Percentiles rank a stretch among this genome's conserved stretches.
Conservation (phyloP, 805 yeast genomes). For the Lipomyces yamadae region DNA sequence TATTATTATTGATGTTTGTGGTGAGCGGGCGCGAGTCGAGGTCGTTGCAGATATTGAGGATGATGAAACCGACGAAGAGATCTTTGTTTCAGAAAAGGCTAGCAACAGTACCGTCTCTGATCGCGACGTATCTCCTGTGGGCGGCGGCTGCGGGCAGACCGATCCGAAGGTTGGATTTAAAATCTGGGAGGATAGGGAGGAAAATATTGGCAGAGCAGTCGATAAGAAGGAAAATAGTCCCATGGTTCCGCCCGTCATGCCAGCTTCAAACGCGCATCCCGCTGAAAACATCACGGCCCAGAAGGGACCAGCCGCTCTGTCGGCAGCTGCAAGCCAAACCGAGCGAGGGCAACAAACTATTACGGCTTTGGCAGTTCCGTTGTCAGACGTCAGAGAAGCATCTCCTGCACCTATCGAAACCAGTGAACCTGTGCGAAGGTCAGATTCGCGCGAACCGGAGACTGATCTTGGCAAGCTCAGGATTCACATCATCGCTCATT, state of each 20-base stretch:
- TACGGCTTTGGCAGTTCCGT: neutral
- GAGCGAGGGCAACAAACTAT: neutral
- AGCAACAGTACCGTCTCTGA: neutral
- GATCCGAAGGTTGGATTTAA: constrained; percentile 15
- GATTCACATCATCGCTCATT: constrained; percentile 75
- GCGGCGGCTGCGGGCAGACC: neutral
- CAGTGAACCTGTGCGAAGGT: neutral
- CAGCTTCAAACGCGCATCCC: too few relatives aligned
- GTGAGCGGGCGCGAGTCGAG: constrained; percentile 61
- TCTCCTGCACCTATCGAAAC: neutral
- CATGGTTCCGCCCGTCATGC: too few relatives aligned
- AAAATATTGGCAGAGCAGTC: neutral
- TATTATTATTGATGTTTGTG: constrained; percentile 70
- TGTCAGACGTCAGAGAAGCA: neutral
- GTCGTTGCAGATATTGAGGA: constrained; percentile 53
- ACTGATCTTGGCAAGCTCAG: constrained; percentile 51
- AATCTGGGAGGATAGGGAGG: constrained; percentile 28
- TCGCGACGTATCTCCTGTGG: neutral
- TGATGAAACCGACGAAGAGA: constrained; percentile 52
- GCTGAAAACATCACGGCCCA: too few relatives aligned
- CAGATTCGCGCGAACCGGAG: neutral
- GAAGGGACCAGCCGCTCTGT: neutral
- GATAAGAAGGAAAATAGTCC: constrained; percentile 14
- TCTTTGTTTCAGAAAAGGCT: constrained; percentile 17
- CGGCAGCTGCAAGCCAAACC: neutral